Evolutionary conservation across 1,284 basidiomycete species (phyloP), one percentile per base, ranked within the genome.

Genomic region (Microbotryomycetes sp.): DNA sequence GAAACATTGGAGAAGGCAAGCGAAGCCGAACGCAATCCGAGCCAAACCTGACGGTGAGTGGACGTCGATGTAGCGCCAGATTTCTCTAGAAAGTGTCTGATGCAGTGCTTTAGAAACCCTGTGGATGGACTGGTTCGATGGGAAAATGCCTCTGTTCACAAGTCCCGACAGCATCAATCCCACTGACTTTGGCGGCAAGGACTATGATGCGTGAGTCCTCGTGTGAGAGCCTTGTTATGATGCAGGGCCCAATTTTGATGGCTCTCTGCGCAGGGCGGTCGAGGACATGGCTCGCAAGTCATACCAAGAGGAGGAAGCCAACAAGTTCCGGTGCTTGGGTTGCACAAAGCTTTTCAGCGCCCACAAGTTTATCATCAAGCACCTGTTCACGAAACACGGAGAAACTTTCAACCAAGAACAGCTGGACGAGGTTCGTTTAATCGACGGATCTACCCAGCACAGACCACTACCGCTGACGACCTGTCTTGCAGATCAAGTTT

Each of bases 321-420:
- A 87, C 71, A 96, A 94, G 75, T 96, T 89, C 79, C 82, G 93
- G 68, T 97, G 92, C 80, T 92, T 90, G 79, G 87, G 86, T 54
- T 97, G 92, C 76, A 84, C 85, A 76, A 97, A 97, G 79, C 80
- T 97, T 19, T 97, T 97, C 84, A 92, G 92, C 74, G 93, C 91
- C 4, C 87, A 89, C 25, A 85, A 91, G 48, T 97, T 94, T 77
- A 88, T 97, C 56, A 89, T 93, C 78, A 97, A 97, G 65, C 74
- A 75, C 54, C 64, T 75, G 28, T 48, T 62, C 49, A 69, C 71
- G 48, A 75, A 75, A 58, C 74, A 75, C 49, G 51, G 63, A 6
- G 71, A 72, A 22, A 32, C 70, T 23, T 54, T 74, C 36, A 66
- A 67, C 23, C 36, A 42, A 42, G 65, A 69, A 42, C 58, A 60